A percentile compares a stretch with the other conserved stretches of the same genome.
Conservation (phyloP, 345 rosid genomes). For the Punica granatum region DNA sequence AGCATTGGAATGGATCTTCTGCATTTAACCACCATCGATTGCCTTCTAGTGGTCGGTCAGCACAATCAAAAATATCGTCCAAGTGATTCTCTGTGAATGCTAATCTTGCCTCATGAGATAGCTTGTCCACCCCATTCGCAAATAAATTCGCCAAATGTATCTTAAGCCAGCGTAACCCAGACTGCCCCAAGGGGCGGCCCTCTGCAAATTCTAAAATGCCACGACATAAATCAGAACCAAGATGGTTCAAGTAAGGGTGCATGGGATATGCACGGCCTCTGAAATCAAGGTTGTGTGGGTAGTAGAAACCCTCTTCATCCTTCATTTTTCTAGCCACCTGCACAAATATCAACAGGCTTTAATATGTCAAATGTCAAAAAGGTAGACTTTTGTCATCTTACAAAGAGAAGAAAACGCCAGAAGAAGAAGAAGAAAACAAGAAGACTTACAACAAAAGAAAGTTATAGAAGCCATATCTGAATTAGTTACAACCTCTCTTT, state of each 20-base stretch:
- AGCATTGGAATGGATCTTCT: constrained; percentile 95
- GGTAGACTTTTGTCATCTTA: neutral
- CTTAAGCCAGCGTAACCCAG: constrained; percentile 88
- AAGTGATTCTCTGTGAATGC: constrained; percentile 82
- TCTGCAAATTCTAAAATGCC: constrained; percentile 93
- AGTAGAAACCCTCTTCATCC: constrained; percentile 89
- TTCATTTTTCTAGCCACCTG: constrained; percentile 96
- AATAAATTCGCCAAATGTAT: constrained; percentile 92
- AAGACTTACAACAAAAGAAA: neutral
- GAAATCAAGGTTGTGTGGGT: constrained; percentile 93
- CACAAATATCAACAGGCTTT: constrained; percentile 9
- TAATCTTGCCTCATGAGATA: constrained; percentile 66
- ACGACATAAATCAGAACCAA: constrained; percentile 96
- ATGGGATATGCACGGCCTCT: constrained; percentile 98
- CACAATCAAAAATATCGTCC: constrained; percentile 89
- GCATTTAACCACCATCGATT: constrained; percentile 92
- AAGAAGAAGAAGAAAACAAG: neutral
- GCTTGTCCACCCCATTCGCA: constrained; percentile 94
- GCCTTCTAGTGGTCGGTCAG: constrained; percentile 94
- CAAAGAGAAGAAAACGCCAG: neutral
- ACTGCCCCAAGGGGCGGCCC: constrained; percentile 79
- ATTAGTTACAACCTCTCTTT: neutral
- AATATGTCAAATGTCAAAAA: neutral
- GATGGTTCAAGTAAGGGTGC: constrained; percentile 96
- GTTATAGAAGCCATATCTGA: neutral